phyloP scores from a whole-genome alignment of 1,139 yeast species.

The Hansenula sp. region DNA sequence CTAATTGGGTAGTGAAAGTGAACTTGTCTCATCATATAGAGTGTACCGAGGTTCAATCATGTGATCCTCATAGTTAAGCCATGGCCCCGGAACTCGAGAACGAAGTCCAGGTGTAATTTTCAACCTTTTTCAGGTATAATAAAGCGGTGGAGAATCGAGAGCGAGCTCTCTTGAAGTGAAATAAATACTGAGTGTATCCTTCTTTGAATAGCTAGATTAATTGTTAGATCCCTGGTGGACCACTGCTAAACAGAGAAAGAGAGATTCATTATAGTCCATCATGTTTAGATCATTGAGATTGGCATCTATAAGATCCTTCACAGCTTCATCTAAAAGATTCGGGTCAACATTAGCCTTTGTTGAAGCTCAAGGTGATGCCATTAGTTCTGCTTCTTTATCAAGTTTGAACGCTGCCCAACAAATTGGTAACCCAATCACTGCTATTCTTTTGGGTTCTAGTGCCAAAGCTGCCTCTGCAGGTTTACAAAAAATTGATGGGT shows the following conservation, averaged over 20 bases:
- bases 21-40: too few species aligned
- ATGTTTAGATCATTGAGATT: slow-evolving; percentile 13
- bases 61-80: background rate
- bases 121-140: too few species aligned
- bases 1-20: background rate
- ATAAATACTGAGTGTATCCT: too few species aligned
- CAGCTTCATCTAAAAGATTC: slow-evolving; percentile 22
- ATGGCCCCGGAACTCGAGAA: too few species aligned
- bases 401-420: slow-evolving; percentile 62
- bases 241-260: too few species aligned
- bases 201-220: too few species aligned
- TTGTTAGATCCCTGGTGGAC: slow-evolving; percentile 2
- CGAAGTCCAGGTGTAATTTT: too few species aligned
- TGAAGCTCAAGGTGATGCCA: slow-evolving; percentile 48
- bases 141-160: too few species aligned
- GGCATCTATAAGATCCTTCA: background rate
- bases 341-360: slow-evolving; percentile 72
- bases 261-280: background rate
- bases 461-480: slow-evolving; percentile 38
- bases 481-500: slow-evolving; percentile 31
- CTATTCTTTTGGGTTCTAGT: slow-evolving; percentile 54
- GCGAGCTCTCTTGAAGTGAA: too few species aligned
- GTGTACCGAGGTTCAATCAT: background rate
- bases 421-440: slow-evolving; percentile 63
- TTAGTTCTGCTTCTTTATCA: slow-evolving; percentile 67